phyloP scores from a whole-genome alignment of 2,329 filamentous ascomycete species.

The Epichloe sp. region DNA sequence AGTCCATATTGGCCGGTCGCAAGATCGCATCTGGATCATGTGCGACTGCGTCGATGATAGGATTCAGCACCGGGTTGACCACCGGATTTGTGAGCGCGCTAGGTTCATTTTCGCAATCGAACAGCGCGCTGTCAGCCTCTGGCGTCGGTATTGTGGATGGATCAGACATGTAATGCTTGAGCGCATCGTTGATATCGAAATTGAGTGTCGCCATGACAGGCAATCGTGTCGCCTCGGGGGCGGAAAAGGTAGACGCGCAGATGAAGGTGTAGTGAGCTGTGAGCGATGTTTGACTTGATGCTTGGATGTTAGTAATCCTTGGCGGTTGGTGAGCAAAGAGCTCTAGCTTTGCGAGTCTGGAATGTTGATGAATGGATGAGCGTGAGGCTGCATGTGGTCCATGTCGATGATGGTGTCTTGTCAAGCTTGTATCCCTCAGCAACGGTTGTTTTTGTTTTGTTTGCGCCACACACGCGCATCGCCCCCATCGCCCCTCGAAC shows the following conservation, averaged over 20 bases:
- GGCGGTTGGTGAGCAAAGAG: background rate
- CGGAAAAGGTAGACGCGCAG: conserved; percentile 4
- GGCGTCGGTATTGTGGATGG: conserved; percentile 70
- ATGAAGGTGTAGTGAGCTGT: background rate
- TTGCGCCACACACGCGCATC: conserved; percentile 10
- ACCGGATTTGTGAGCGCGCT: conserved; percentile 66
- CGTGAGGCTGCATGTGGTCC: background rate
- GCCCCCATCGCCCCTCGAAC: background rate
- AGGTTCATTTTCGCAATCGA: conserved; percentile 87
- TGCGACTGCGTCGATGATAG: conserved; percentile 83
- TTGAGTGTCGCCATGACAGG: conserved; percentile 57
- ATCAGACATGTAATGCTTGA: conserved; percentile 95
- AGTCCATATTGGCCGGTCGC: conserved; percentile 72
- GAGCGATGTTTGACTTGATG: background rate
- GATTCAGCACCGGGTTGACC: conserved; percentile 77
- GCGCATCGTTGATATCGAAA: conserved; percentile 93
- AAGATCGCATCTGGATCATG: conserved; percentile 83
- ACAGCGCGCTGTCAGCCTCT: conserved; percentile 69
- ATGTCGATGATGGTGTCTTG: conserved; percentile 3
- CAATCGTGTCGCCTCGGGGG: conserved; percentile 12
- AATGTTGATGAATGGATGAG: background rate
- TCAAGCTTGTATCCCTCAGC: conserved; percentile 7
- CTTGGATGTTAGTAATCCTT: background rate
- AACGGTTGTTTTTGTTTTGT: conserved; percentile 22
- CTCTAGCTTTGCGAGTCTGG: background rate